A percentile compares a stretch with the other conserved stretches of the same genome.
phyloP scores from a whole-genome alignment of 768 basidiomycete species.

The Mycena haematopus region DNA sequence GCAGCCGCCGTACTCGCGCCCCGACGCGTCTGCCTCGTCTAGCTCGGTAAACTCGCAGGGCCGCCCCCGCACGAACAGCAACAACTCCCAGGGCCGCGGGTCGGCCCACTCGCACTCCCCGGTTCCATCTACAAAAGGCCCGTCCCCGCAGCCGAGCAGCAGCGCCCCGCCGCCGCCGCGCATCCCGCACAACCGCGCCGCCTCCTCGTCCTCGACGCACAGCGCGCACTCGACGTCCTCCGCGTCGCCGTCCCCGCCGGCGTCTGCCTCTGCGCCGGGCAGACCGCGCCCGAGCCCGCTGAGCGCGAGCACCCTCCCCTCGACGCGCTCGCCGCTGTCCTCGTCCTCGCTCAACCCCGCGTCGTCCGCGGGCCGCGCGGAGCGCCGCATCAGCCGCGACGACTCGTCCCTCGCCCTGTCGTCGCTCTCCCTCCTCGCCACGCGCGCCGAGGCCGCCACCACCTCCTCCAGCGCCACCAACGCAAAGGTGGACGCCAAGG shows the following conservation, averaged over 20 bases:
- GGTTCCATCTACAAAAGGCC: slow-evolving; percentile 37
- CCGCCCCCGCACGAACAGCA: slow-evolving; percentile 71
- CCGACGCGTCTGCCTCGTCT: slow-evolving; percentile 80
- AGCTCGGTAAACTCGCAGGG: slow-evolving; percentile 77
- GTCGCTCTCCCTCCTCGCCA: slow-evolving; percentile 26
- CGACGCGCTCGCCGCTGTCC: slow-evolving; percentile 14
- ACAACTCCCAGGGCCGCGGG: slow-evolving; percentile 62
- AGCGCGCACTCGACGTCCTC: slow-evolving; percentile 37
- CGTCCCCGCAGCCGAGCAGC: slow-evolving; percentile 27
- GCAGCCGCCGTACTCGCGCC: slow-evolving; percentile 80
- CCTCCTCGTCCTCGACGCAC: slow-evolving; percentile 28
- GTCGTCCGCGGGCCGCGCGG: slow-evolving; percentile 40
- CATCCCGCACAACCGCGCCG: slow-evolving; percentile 39
- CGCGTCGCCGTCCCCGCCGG: slow-evolving; percentile 31
- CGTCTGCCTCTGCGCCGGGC: no score
- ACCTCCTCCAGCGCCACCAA: neutral
- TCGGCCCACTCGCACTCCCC: slow-evolving; percentile 43
- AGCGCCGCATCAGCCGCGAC: slow-evolving; percentile 59
- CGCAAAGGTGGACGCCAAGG: slow-evolving; percentile 40
- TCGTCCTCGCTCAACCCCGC: slow-evolving; percentile 21
- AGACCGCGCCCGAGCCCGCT: slow-evolving; percentile 38
- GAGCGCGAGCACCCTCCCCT: slow-evolving; percentile 36
- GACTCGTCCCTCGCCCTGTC: slow-evolving; percentile 31
- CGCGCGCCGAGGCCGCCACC: slow-evolving; percentile 15
- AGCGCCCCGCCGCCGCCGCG: slow-evolving; percentile 36